A percentile compares a stretch with the other conserved stretches of the same genome.
Evolutionary conservation across 371 early-diverging fungal species (phyloP).

Genomic region (Cokeromyces recurvatus): DNA sequence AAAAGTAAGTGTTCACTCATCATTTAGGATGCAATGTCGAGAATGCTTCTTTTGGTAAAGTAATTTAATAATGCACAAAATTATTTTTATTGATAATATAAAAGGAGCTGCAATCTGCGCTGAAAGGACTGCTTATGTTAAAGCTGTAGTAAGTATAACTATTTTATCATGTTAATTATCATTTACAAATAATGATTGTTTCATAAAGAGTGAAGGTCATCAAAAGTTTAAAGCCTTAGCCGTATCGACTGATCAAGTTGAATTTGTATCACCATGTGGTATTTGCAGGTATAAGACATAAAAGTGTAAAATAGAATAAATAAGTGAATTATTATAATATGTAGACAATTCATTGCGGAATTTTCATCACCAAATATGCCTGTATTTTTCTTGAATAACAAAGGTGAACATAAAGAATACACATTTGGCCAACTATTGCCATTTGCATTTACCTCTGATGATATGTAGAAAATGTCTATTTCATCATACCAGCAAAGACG

Average conservation of each 20-base stretch:
- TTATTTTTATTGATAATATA: no score
- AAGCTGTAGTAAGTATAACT: slow-evolving; percentile 63
- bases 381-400: slow-evolving; percentile 53
- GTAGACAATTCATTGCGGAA: slow-evolving; percentile 77
- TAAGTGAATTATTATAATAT: no score
- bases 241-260: slow-evolving; percentile 54
- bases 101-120: slow-evolving; percentile 74
- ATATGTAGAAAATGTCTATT: slow-evolving; percentile 13
- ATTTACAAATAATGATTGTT: not conserved
- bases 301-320: not conserved
- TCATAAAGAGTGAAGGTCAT: slow-evolving; percentile 61
- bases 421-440: slow-evolving; percentile 60
- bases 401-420: slow-evolving; percentile 43
- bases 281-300: slow-evolving; percentile 57
- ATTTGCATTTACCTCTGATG: slow-evolving; percentile 59
- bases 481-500: slow-evolving; percentile 40
- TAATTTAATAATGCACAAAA: not conserved
- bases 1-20: no score
- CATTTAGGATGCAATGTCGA: slow-evolving; percentile 78
- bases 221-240: slow-evolving; percentile 61
- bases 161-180: not conserved
- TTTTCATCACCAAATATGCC: slow-evolving; percentile 57
- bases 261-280: slow-evolving; percentile 72
- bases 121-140: slow-evolving; percentile 78
- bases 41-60: slow-evolving; percentile 71